These are phyloP conservation scores for Casuarina glauca DNA, from an alignment of 306 rosid genomes.

Conservation along the genomic window DNA sequence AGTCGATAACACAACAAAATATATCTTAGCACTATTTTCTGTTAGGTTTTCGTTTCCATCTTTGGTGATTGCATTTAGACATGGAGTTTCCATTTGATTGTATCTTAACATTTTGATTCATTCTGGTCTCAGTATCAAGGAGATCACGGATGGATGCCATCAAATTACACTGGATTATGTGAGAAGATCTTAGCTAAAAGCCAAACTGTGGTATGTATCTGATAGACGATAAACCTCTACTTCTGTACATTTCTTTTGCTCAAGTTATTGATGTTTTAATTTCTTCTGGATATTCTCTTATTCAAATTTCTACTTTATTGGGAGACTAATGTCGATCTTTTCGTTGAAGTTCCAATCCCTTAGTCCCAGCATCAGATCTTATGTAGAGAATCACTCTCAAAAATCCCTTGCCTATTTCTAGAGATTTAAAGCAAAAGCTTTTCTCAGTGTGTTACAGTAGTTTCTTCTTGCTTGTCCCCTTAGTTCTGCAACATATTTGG, in stretches of 20 bases:
- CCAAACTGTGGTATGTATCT: slow-evolving; percentile 85
- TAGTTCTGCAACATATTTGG: background rate
- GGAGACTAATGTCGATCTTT: background rate
- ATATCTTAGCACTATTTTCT: background rate
- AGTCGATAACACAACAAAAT: background rate
- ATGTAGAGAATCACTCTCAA: background rate
- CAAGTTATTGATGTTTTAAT: slow-evolving; percentile 5
- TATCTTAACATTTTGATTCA: slow-evolving; percentile 6
- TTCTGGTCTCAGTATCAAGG: slow-evolving; percentile 84
- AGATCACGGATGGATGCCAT: slow-evolving; percentile 88
- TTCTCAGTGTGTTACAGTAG: background rate
- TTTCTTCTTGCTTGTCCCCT: background rate
- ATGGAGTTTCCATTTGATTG: background rate
- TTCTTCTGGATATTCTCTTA: slow-evolving; percentile 17
- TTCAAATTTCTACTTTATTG: background rate
- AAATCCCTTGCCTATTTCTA: background rate
- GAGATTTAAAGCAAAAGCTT: background rate
- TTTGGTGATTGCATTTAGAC: slow-evolving; percentile 7
- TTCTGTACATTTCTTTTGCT: slow-evolving; percentile 10
- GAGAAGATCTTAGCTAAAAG: slow-evolving; percentile 87
- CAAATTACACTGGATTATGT: slow-evolving; percentile 82
- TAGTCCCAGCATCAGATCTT: background rate
- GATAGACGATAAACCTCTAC: slow-evolving; percentile 19
- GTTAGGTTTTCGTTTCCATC: slow-evolving; percentile 8
- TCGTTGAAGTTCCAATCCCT: background rate